These are phyloP conservation scores for Tetrapisispora phaffii DNA, from an alignment of 805 yeast species.

Conservation along the genomic window DNA sequence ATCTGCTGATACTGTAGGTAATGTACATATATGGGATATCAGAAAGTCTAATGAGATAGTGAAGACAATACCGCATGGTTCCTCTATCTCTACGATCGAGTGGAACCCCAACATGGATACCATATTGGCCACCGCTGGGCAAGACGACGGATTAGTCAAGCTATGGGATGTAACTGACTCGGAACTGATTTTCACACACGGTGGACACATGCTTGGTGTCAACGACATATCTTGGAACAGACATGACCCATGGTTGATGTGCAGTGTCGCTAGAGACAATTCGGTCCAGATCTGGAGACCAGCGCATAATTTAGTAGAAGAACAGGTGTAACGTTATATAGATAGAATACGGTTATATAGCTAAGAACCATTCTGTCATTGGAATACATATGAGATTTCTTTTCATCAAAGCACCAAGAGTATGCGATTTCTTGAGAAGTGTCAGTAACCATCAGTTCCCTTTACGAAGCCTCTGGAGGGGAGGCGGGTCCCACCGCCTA, in stretches of 20 bases:
- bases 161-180: slow-evolving; percentile 43
- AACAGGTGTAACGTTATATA: slow-evolving; percentile 4
- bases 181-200: slow-evolving; percentile 52
- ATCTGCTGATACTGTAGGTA: slow-evolving; percentile 56
- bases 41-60: slow-evolving; percentile 35
- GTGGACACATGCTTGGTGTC: slow-evolving; percentile 82
- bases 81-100: slow-evolving; percentile 53
- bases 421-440: too few relatives aligned
- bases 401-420: too few relatives aligned
- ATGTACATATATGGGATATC: slow-evolving; percentile 53
- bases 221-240: slow-evolving; percentile 79
- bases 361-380: too few relatives aligned
- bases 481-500: too few relatives aligned
- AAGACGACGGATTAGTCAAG: slow-evolving; percentile 54
- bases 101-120: slow-evolving; percentile 58
- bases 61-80: slow-evolving; percentile 28
- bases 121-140: slow-evolving; percentile 54
- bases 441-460: too few relatives aligned
- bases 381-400: background rate
- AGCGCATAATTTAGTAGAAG: slow-evolving; percentile 27
- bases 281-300: slow-evolving; percentile 85
- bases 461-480: too few relatives aligned
- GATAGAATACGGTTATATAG: background rate
- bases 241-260: slow-evolving; percentile 57
- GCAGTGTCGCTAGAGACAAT: slow-evolving; percentile 77